phyloP scores from a whole-genome alignment of 2,329 filamentous ascomycete genomes.

The Septoria linicola region DNA sequence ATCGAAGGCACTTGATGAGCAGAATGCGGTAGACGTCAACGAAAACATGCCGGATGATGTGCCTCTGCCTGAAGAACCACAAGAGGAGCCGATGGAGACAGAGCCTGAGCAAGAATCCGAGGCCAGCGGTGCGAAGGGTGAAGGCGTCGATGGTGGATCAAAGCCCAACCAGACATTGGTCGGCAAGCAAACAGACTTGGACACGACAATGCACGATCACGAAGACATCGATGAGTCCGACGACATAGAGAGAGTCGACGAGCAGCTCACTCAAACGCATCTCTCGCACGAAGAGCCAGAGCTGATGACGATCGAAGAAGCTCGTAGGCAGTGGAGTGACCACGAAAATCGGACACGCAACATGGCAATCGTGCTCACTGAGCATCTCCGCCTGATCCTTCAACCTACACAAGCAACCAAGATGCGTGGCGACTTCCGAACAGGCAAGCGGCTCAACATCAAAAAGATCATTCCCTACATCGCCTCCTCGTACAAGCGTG shows the following conservation, averaged over 20 bases:
- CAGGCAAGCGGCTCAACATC: slow-evolving; percentile 96
- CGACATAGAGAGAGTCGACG: slow-evolving; percentile 48
- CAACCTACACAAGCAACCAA: slow-evolving; percentile 94
- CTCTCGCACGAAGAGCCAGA: slow-evolving; percentile 45
- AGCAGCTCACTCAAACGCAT: slow-evolving; percentile 71
- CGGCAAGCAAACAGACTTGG: slow-evolving; percentile 46
- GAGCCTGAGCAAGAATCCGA: slow-evolving; percentile 41
- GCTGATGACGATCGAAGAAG: slow-evolving; percentile 46
- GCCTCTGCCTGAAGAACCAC: slow-evolving; percentile 30
- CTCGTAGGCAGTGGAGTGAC: slow-evolving; percentile 76
- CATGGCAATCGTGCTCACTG: slow-evolving; percentile 84
- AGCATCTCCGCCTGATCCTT: slow-evolving; percentile 92
- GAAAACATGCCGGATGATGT: slow-evolving; percentile 33
- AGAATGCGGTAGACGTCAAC: slow-evolving; percentile 68
- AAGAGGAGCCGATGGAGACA: slow-evolving; percentile 37
- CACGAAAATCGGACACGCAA: slow-evolving; percentile 83
- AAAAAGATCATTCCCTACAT: slow-evolving; percentile 99
- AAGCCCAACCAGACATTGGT: slow-evolving; percentile 43
- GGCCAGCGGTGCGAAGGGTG: slow-evolving; percentile 13
- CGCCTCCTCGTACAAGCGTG: slow-evolving; percentile 94
- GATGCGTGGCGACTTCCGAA: slow-evolving; percentile 93
- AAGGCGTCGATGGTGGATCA: slow-evolving; percentile 19
- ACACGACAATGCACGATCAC: slow-evolving; percentile 42
- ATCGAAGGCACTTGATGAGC: slow-evolving; percentile 78
- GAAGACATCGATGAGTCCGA: slow-evolving; percentile 38